Conservation (phyloP, 192 early-diverging fungal species). For the Helicostylum pulchrum region DNA sequence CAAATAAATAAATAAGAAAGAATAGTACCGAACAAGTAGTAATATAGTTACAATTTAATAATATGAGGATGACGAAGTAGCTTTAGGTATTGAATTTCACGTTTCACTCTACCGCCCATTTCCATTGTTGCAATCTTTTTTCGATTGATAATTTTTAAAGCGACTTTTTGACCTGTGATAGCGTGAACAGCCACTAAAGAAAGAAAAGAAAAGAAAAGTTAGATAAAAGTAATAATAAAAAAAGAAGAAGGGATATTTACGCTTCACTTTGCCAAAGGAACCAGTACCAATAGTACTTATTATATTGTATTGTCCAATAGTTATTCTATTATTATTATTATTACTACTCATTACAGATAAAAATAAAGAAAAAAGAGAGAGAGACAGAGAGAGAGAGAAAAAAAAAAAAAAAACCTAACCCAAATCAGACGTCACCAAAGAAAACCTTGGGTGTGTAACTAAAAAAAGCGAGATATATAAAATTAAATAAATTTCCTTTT, state of each 20-base stretch:
- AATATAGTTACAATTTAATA: conserved; percentile 83
- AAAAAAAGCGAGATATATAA: too few species aligned
- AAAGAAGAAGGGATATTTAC: conserved; percentile 50
- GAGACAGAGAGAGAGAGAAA: not conserved
- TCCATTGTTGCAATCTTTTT: conserved; percentile 90
- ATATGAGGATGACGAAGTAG: conserved; percentile 96
- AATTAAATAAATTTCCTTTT: not conserved
- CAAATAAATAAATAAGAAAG: conserved; percentile 7
- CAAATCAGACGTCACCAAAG: too few species aligned
- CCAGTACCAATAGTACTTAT: conserved; percentile 95
- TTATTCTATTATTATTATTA: conserved; percentile 23
- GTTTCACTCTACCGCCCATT: conserved; percentile 92
- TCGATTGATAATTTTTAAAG: conserved; percentile 94
- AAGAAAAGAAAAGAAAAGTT: not conserved
- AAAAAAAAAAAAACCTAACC: not conserved
- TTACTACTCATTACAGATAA: not conserved
- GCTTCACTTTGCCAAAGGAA: conserved; percentile 98
- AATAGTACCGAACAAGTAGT: not conserved
- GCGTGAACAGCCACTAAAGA: conserved; percentile 90
- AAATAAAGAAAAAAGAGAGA: not conserved
- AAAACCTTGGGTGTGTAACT: too few species aligned
- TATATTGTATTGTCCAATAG: conserved; percentile 90
- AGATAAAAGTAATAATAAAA: not conserved
- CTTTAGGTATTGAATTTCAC: conserved; percentile 96
- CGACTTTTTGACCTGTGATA: conserved; percentile 93